Evolutionary conservation across 805 yeast genomes (phyloP).

Genomic region (Candida succiphila): DNA sequence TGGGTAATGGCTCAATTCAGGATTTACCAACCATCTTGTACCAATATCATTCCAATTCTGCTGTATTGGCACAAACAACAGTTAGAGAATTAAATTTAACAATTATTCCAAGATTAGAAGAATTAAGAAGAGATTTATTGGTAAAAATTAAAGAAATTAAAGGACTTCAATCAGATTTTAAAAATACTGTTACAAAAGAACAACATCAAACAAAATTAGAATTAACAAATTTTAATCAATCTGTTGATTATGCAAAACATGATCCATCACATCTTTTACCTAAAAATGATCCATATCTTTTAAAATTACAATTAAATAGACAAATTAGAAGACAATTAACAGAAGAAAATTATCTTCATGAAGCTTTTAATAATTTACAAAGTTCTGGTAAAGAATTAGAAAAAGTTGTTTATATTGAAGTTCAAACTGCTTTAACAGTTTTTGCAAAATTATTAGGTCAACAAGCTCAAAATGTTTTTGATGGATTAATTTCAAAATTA

Average conservation of each 20-base stretch:
- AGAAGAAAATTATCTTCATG: constrained; percentile 82
- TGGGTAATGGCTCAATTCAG: constrained; percentile 73
- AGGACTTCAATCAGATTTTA: constrained; percentile 75
- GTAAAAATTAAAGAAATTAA: constrained; percentile 84
- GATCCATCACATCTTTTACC: constrained; percentile 34
- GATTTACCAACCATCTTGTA: constrained; percentile 66
- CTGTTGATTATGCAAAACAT: constrained; percentile 55
- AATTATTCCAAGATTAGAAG: constrained; percentile 59
- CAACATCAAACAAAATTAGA: constrained; percentile 53
- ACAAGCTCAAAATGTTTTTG: constrained; percentile 65
- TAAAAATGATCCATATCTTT: constrained; percentile 72
- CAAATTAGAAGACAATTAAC: constrained; percentile 68
- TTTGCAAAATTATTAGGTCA: constrained; percentile 64
- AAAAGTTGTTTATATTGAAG: constrained; percentile 75
- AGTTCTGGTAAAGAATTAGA: constrained; percentile 83
- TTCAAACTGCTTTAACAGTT: constrained; percentile 70
- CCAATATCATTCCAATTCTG: constrained; percentile 45
- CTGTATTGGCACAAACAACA: constrained; percentile 45
- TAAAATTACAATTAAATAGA: constrained; percentile 61
- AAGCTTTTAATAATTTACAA: constrained; percentile 81
- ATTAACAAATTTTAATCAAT: constrained; percentile 41
- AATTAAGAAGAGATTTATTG: constrained; percentile 62
- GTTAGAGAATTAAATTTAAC: constrained; percentile 51
- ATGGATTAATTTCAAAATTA: constrained; percentile 53
- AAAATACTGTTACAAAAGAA: constrained; percentile 63